These are phyloP conservation scores for Tephrocybe sp. DNA, from an alignment of 768 basidiomycete genomes.

Conservation along the genomic window DNA sequence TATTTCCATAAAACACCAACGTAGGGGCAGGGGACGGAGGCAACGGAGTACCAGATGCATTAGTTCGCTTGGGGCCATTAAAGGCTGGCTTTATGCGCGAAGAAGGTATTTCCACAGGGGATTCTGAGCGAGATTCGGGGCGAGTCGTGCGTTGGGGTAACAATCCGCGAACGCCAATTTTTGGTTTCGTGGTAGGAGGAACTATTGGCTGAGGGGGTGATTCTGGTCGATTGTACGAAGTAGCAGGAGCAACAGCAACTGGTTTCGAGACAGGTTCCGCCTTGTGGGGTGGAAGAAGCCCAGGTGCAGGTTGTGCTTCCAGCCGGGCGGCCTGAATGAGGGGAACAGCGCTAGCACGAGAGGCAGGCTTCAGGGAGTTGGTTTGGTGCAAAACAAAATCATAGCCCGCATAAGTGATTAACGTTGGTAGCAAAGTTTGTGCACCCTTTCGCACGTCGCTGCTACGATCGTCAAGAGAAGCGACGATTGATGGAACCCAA, in stretches of 20 bases:
- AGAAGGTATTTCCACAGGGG: constrained; percentile 30
- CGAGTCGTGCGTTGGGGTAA: constrained; percentile 60
- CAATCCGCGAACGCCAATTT: constrained; percentile 69
- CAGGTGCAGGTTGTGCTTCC: constrained; percentile 21
- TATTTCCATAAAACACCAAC: constrained; percentile 50
- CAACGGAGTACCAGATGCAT: constrained; percentile 24
- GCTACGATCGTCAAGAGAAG: constrained; percentile 87
- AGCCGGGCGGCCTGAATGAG: constrained; percentile 84
- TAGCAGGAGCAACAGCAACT: constrained; percentile 25
- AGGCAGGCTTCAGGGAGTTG: constrained; percentile 86
- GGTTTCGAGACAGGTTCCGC: constrained; percentile 15
- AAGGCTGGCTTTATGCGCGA: constrained; percentile 33
- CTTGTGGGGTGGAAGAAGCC: not conserved
- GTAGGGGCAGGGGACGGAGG: constrained; percentile 33
- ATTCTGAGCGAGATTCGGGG: constrained; percentile 48
- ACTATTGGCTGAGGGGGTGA: constrained; percentile 38
- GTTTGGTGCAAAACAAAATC: constrained; percentile 87
- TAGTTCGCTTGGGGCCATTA: constrained; percentile 44
- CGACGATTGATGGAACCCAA: constrained; percentile 64
- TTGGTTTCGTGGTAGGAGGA: constrained; percentile 40
- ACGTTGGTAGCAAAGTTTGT: constrained; percentile 70
- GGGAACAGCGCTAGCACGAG: constrained; percentile 77
- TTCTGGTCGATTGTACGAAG: constrained; percentile 39
- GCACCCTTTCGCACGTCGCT: constrained; percentile 91
- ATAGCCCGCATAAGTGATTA: constrained; percentile 76